phyloP scores from a whole-genome alignment of 2,329 filamentous ascomycete genomes.

The Curvularia hawaiiensis region DNA sequence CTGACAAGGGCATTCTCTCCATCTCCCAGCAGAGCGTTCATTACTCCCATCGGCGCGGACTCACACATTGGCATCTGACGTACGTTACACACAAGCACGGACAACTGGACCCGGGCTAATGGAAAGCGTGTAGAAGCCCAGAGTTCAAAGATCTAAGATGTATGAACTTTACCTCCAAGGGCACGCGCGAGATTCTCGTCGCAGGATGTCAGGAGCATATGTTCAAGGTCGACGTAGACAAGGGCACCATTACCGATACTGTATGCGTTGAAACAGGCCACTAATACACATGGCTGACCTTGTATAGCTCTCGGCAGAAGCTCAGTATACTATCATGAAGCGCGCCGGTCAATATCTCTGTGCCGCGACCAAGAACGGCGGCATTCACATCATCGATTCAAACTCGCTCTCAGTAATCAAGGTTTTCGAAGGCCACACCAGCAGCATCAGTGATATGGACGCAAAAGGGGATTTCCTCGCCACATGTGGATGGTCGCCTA shows the following conservation, averaged over 20 bases:
- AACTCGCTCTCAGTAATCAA: conserved; percentile 78
- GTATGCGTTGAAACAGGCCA: conserved; percentile 25
- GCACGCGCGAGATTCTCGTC: conserved; percentile 80
- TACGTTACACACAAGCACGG: conserved; percentile 51
- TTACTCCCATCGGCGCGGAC: conserved; percentile 81
- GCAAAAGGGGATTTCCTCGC: conserved; percentile 93
- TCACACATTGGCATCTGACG: conserved; percentile 86
- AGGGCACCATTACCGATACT: conserved; percentile 52
- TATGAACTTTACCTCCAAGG: conserved; percentile 93
- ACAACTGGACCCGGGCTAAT: conserved; percentile 22
- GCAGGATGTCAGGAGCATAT: conserved; percentile 86
- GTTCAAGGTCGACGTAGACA: conserved; percentile 74
- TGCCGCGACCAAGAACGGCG: conserved; percentile 81
- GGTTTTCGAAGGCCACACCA: conserved; percentile 87
- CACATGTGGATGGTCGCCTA: conserved; percentile 89
- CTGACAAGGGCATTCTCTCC: conserved; percentile 88
- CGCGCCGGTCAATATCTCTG: conserved; percentile 85
- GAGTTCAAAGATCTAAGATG: conserved; percentile 88
- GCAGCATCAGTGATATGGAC: conserved; percentile 95
- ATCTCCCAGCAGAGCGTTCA: conserved; percentile 84
- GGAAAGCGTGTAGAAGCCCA: conserved; percentile 57
- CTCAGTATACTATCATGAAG: conserved; percentile 91
- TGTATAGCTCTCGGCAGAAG: conserved; percentile 67
- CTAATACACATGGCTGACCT: conserved; percentile 18
- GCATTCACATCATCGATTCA: conserved; percentile 85